These are phyloP conservation scores for Panicum hallii DNA, from an alignment of 202 grass and related monocot species.

Conservation along the genomic window DNA sequence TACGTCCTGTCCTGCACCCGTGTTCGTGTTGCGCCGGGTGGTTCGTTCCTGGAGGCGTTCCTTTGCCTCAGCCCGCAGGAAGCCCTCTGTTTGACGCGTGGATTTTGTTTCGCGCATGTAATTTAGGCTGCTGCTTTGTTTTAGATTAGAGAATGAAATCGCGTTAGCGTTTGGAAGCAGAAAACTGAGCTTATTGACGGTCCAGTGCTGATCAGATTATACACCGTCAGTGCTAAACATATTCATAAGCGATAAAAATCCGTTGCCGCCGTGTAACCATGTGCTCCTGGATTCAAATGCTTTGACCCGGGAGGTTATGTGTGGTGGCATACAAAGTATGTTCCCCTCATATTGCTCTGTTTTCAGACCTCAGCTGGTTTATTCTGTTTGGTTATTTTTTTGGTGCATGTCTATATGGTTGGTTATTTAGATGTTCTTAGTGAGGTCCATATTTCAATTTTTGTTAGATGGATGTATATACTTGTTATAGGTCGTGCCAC, in stretches of 20 bases:
- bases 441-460: not conserved
- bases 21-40: not conserved
- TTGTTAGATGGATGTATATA: not conserved
- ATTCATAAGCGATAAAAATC: conserved; percentile 70
- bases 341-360: not conserved
- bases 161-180: not conserved
- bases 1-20: not conserved
- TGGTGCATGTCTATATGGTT: not conserved
- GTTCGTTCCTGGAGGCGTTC: not conserved
- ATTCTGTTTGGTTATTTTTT: not conserved
- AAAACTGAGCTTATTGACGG: conserved; percentile 67
- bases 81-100: not conserved
- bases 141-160: not conserved
- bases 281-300: not conserved
- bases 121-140: not conserved
- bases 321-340: conserved; percentile 53
- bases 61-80: not conserved
- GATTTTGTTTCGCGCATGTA: not conserved
- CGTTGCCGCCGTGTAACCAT: conserved; percentile 40
- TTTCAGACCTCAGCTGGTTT: not conserved
- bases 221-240: conserved; percentile 66
- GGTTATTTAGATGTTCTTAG: not conserved
- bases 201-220: conserved; percentile 62
- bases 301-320: conserved; percentile 31
- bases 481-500: not conserved